These are phyloP conservation scores for Scutellaria minor DNA, from an alignment of 257 asterid species.

Conservation along the genomic window DNA sequence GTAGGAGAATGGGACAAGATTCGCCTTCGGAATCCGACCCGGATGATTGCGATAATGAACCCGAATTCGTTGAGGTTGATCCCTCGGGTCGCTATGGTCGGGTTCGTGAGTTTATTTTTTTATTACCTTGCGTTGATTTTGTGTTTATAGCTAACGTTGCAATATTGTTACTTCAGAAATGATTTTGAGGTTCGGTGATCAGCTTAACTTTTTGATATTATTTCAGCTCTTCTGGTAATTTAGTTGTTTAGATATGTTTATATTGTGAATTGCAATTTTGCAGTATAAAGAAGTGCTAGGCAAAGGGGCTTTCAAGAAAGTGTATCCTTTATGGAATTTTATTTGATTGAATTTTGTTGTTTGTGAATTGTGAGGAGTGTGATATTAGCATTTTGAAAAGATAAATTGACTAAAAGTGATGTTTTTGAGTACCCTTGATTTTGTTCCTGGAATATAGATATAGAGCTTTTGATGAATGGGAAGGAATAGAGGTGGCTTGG, in stretches of 20 bases:
- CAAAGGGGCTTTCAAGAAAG: slow-evolving; percentile 98
- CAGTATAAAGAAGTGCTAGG: slow-evolving; percentile 96
- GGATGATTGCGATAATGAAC: slow-evolving; percentile 77
- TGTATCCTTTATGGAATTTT: slow-evolving; percentile 64
- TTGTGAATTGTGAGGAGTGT: neutral
- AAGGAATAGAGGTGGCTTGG: slow-evolving; percentile 99
- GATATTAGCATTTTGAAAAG: neutral
- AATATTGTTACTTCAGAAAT: slow-evolving; percentile 9
- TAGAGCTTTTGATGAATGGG: slow-evolving; percentile 94
- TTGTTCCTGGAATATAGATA: slow-evolving; percentile 64
- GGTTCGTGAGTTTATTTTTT: slow-evolving; percentile 52
- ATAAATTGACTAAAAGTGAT: neutral
- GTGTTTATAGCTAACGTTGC: slow-evolving; percentile 13
- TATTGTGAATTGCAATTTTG: slow-evolving; percentile 47
- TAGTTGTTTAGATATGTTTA: slow-evolving; percentile 25
- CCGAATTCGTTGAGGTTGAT: slow-evolving; percentile 92
- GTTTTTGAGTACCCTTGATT: slow-evolving; percentile 47
- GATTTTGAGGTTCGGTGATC: slow-evolving; percentile 21
- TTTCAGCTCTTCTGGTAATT: slow-evolving; percentile 19
- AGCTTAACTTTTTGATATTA: slow-evolving; percentile 23
- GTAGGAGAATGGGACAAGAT: slow-evolving; percentile 64
- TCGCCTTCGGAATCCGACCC: slow-evolving; percentile 73
- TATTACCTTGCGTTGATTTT: neutral
- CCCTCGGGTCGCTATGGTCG: slow-evolving; percentile 96
- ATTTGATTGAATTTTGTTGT: slow-evolving; percentile 3